Evolutionary conservation across 1,284 basidiomycete species (phyloP), one percentile per base, ranked within the genome.

Genomic region (Microstroma glucosiphilum): DNA sequence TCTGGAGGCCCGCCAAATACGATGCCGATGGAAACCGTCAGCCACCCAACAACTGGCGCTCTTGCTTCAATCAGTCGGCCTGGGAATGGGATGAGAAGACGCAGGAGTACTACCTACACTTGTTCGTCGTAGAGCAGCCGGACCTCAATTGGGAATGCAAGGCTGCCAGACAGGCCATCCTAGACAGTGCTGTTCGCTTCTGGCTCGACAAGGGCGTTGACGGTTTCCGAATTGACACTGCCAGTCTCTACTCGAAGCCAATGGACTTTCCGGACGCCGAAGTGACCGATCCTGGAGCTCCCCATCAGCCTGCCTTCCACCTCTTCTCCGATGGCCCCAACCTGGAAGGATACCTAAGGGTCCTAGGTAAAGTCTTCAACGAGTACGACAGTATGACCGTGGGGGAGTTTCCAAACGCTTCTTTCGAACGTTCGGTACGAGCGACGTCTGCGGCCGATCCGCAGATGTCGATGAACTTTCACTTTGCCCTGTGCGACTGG

Each of bases 91-190:
- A 88, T 76, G 85, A 86, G 65, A 73, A 75, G 25, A 88, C 87
- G 0, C 82, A 86, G 64, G 87, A 89, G 79, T 90, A 86, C 71
- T 89, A 89, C 76, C 83, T 89, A 56, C 88, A 89, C 78, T 74
- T 89, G 8, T 54, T 54, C 21, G 51, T 25, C 51, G 51, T 54
- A 15, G 84, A 87, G 67, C 89, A 90, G 80, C 89, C 89, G 0
- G 89, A 90, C 77, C 80, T 89, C 40, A 89, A 91, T 78, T 90
- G 88, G 88, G 85, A 87, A 51, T 86, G 88, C 73, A 82, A 83
- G 0, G 67, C 63, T n/a, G 62, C 61, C 83, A 83, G 42, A 85
- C 88, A 12, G 81, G 86, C 26, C 51, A 63, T 89, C 25, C 85
- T 83, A 80, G 64, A 70, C 60, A 84, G 86, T 49, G 80, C 86